Evolutionary conservation across 306 rosid species (phyloP), one percentile per base, ranked within the genome.

Genomic region (Geum urbanum): DNA sequence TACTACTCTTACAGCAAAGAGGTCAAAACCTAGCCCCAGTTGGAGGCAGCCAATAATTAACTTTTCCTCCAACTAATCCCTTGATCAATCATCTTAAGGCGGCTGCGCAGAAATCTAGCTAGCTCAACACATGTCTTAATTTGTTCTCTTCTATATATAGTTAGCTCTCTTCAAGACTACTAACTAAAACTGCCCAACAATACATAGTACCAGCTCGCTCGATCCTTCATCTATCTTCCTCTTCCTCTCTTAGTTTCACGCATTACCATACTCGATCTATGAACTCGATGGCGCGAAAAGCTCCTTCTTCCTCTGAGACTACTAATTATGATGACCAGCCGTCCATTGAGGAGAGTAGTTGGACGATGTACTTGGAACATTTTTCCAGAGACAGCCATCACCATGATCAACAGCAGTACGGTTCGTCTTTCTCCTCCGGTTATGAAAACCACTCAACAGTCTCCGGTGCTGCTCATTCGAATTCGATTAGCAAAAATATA

Each of bases 301-400:
- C 81, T 76, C 48, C 58, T n/a, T 55, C 76, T 19, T 69, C 85
- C 14, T 58, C 74, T n/a, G 63, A 81, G n/a, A 15, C 35, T 55
- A 44, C 32, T 50, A 24, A 63, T 58, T 82, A 76, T 27, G 32
- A 27, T 27, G 32, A 27, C 32, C 32, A 27, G n/a, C n/a, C n/a
- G 35, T 74, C 79, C 56, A 49, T 77, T 22, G 91, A 88, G 64
- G 98, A 92, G 80, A 92, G 97, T 67, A 86, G 94, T 37, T 92
- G 97, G 98, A 90, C 97, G 14, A 49, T 41, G 66, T 92, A 92
- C 82, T 83, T 92, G 47, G 90, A 88, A 56, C 96, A 92, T 76
- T 88, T 86, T 81, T 48, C 76, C 57, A 70, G 55, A 78, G 50
- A 63, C 46, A 62, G 70, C 46, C 19, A 67, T 43, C 12, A 53